Evolutionary conservation across 768 basidiomycete genomes (phyloP), one percentile per base, ranked within the genome.

Genomic region (Termitomyces titanicus): DNA sequence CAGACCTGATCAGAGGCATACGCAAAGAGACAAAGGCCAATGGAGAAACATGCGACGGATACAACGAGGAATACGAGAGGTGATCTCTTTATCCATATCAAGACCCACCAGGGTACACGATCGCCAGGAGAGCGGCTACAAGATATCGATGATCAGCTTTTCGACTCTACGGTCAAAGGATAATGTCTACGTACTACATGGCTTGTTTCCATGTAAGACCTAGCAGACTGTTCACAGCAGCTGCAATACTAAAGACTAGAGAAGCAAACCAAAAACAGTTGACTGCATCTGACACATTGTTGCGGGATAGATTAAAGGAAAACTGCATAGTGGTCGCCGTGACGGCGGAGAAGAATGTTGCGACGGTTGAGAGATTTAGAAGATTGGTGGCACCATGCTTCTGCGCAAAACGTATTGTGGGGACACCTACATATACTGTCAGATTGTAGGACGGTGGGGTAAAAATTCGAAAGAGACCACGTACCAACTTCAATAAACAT

Each of bases 31-130:
- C 86, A 84, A 17, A 92, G 76, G 13, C 89, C 89, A 38, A 88
- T 78, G 1, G 87, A 91, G 70, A 92, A 92, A 69, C 86, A 88
- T 38, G 88, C 87, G 43, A 92, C 89, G 51, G 90, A 89, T 67
- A 92, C 77, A 56, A 92, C 89, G 44, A 92, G 81, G 72, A 92
- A 90, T 57, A 91, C 86, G 33, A 92, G 76, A 13, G 89, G 89
- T 5, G 88, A 89, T 34, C 89, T 77, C 66, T 91, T 92, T 72
- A 92, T 92, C 89, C 88, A 92, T 61, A 92, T 91, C 53, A 88
- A 70, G 42, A 89, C 86, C 86, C 88, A 89, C 87, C 87, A 88
- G 0, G 88, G 87, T 40, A 88, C 86, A 51, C 85, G 82, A 67
- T 89, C 82, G 8, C 85, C 83, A 20, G 87, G 88, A 35, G 86